Conservation (phyloP, 2,329 filamentous ascomycete species). For the Colletotrichum agaves region DNA sequence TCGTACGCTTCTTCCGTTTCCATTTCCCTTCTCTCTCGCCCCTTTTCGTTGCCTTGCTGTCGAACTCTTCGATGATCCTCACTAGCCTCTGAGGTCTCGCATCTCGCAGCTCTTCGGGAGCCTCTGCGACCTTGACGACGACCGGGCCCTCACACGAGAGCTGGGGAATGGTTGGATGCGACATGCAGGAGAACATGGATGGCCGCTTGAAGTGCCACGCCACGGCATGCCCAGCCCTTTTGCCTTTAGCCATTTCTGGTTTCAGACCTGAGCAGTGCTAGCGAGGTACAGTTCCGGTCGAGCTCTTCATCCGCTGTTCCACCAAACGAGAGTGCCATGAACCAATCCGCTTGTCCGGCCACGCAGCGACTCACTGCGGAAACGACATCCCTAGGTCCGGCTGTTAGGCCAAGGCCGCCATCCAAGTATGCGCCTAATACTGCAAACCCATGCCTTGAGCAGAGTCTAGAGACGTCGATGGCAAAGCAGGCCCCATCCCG, state of each 20-base stretch:
- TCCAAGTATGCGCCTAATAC: conserved; percentile 9
- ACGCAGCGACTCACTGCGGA: background rate
- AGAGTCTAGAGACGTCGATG: conserved; percentile 6
- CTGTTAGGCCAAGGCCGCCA: conserved; percentile 13
- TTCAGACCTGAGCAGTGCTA: conserved; percentile 33
- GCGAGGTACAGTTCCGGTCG: conserved; percentile 3
- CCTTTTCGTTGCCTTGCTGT: background rate
- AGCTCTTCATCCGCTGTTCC: background rate
- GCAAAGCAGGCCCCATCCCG: conserved; percentile 20
- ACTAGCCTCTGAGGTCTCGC: conserved; percentile 1
- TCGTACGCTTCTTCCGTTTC: conserved; percentile 13
- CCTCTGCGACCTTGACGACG: conserved; percentile 16
- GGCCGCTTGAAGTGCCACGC: conserved; percentile 32
- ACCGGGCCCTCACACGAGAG: conserved; percentile 8
- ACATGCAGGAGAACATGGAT: conserved; percentile 33
- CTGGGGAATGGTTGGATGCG: conserved; percentile 21
- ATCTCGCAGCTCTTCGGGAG: conserved; percentile 16
- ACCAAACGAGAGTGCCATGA: background rate
- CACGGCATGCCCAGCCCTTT: conserved; percentile 20
- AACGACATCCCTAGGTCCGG: conserved; percentile 4
- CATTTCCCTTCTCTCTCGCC: background rate
- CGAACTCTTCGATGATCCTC: background rate
- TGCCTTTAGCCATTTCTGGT: conserved; percentile 29
- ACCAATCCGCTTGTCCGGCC: background rate
- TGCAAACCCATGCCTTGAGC: conserved; percentile 22